phyloP scores from a whole-genome alignment of 1,139 yeast genomes.

The Lodderomyces jiufengensis region DNA sequence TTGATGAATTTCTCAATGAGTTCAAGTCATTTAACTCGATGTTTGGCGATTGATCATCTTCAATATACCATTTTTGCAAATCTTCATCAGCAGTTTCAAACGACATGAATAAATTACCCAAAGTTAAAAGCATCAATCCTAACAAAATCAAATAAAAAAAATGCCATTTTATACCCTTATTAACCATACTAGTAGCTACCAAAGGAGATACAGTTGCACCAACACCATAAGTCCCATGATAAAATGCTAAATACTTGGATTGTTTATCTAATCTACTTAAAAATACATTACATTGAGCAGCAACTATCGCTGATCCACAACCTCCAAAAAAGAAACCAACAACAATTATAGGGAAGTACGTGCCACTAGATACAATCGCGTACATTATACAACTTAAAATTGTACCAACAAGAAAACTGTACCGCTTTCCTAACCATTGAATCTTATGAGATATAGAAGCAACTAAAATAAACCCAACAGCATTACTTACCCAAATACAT shows the following conservation, averaged over 20 bases:
- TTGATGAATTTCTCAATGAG: not conserved
- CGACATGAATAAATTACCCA: constrained; percentile 26
- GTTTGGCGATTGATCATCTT: constrained; percentile 9
- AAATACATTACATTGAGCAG: constrained; percentile 58
- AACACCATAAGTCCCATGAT: constrained; percentile 60
- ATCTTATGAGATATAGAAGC: constrained; percentile 39
- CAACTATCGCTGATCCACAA: constrained; percentile 52
- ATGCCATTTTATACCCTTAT: constrained; percentile 50
- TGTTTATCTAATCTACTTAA: constrained; percentile 47
- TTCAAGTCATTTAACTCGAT: constrained; percentile 6
- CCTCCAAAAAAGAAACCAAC: constrained; percentile 59
- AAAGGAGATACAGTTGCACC: constrained; percentile 65
- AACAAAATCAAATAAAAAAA: constrained; percentile 48
- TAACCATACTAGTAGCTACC: constrained; percentile 51
- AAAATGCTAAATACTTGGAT: constrained; percentile 47
- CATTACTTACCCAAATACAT: constrained; percentile 44
- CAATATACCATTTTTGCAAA: constrained; percentile 31
- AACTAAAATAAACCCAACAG: constrained; percentile 40
- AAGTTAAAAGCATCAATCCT: constrained; percentile 31
- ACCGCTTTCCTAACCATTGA: constrained; percentile 40
- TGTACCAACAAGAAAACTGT: constrained; percentile 36
- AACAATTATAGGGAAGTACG: constrained; percentile 40
- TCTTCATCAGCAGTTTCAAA: constrained; percentile 45
- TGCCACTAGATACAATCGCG: constrained; percentile 37
- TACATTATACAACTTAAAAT: constrained; percentile 33